Base-by-base conservation (phyloP, 306 rosid species). In the Cercis canadensis region DNA sequence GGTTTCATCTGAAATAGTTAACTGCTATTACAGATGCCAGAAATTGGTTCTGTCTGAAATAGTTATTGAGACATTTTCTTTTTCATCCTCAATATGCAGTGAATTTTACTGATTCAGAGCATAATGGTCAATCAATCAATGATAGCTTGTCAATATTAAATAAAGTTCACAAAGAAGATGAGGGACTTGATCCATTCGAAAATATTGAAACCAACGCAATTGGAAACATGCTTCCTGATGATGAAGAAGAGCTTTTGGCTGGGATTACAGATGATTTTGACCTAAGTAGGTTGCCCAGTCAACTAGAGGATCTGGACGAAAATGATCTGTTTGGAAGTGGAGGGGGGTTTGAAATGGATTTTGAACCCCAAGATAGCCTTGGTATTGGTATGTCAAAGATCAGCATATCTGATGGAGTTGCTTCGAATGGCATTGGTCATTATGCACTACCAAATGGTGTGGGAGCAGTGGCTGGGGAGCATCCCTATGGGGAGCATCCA, bases 401-500 rank as follows among this genome's bases (percentile, higher is more conserved):
- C 67, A 76, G 82, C 81, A 11, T 92, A 47, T 80, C 86, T 17
- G 95, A 86, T 75, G 88, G 79, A 69, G 59, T 74, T 70, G 11
- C 77, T 78, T 76, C 86, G 15, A 86, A 88, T 79, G 89, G 92
- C 11, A 75, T 87, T 70, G 80, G 81, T 78, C 83, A 71, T 40
- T 85, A 65, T 81, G 78, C 88, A 24, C 89, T 89, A 45, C 80
- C 89, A 45, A 92, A 92, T 80, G 89, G 98, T 2, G 87, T 72
- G 65, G 97, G 87, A 71, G 59, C 97, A n/a, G 85, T 89, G 75
- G 96, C 92, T 56, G 98, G 96, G 51, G 98, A 92, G 81, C 98
- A 92, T 82, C 98, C 98, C 4, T 92, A 86, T 36, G 98, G 98
- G 58, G 98, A 92, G 84, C 98, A 92, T 85, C 96, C 98, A 36